These are phyloP conservation scores for Tripidium arundinaceum DNA, from an alignment of 202 grass and related monocot species.

Conservation along the genomic window DNA sequence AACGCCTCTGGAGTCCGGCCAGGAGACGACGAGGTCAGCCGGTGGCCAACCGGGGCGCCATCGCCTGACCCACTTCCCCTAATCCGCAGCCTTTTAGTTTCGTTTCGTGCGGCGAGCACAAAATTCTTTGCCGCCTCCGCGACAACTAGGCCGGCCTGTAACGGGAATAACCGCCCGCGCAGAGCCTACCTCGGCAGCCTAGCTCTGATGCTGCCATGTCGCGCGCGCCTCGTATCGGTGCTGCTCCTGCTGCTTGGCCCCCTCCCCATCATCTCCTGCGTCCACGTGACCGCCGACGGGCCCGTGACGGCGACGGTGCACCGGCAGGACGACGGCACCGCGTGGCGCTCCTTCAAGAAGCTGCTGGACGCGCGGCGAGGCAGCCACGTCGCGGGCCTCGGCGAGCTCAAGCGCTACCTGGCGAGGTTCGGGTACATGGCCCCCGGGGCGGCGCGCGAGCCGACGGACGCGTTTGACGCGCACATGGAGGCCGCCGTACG, in stretches of 20 bases:
- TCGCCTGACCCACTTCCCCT: constrained; percentile 15
- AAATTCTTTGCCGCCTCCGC: constrained; percentile 25
- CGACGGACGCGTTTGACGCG: constrained; percentile 67
- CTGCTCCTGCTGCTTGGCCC: background rate
- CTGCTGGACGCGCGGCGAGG: constrained; percentile 52
- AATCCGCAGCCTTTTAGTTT: constrained; percentile 25
- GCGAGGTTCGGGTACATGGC: constrained; percentile 73
- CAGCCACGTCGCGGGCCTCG: constrained; percentile 53
- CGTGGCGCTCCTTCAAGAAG: constrained; percentile 48
- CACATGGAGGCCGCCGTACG: constrained; percentile 57
- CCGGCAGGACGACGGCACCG: background rate
- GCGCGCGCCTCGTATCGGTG: background rate
- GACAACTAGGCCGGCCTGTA: background rate
- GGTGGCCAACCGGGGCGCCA: constrained; percentile 18
- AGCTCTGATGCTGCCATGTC: constrained; percentile 44
- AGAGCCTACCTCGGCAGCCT: background rate
- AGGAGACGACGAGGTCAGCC: constrained; percentile 36
- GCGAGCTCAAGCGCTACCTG: constrained; percentile 67
- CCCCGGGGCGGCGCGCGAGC: background rate
- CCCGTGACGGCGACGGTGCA: background rate
- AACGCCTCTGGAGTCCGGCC: background rate
- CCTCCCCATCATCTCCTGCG: background rate
- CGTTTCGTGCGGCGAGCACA: background rate
- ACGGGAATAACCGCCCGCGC: constrained; percentile 46
- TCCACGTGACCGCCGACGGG: background rate